Base-by-base conservation (phyloP, 2,329 filamentous ascomycete genomes). In the Chaetothyriales sp. region DNA sequence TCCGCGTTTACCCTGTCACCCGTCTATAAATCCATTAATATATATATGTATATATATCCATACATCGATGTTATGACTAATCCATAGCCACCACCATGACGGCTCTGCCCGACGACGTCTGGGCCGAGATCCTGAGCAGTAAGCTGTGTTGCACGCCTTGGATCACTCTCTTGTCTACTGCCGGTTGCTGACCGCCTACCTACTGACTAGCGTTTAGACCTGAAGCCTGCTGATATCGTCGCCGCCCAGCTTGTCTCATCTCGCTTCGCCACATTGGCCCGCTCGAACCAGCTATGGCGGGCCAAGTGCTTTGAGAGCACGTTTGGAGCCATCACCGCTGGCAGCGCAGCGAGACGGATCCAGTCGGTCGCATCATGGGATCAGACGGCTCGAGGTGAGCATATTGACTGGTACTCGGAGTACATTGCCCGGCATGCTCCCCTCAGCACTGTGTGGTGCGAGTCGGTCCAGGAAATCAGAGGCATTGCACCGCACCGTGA, bases 381-480 rank as follows among this genome's bases (percentile, higher is more conserved):
- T 59, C 86, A 86, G 0, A 79, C 78, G 0, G 87, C 83, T 56
- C 77, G 80, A 0, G 70, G 68, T 3, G 88, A 95, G 66, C 72
- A 72, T 43, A 73, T 89, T 18, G 80, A 84, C 47, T 95, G 87
- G 83, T 95, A 94, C 64, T 77, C 84, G 50, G 89, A 95, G 65
- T 95, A 88, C 62, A 83, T 93, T 55, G 86, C 89, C 49, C 77
- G 89, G 32, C 76, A 89, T 66, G 87, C 80, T 0, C 80, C 82
- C 0, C 73, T 87, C n/a, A 75, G 74, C 12, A 71, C 87, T 49
- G 82, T 77, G 59, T 95, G 89, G 89, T 72, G 93, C 43, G 76
- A 88, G 62, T 73, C 78, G 50, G 80, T 83, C 26, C 61, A 49
- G 66, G 72, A 32, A 26, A 54, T 60, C 44, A 51, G 52, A 45